Base-by-base conservation (phyloP, 2,329 filamentous ascomycete genomes). In the Colletotrichum musicola region DNA sequence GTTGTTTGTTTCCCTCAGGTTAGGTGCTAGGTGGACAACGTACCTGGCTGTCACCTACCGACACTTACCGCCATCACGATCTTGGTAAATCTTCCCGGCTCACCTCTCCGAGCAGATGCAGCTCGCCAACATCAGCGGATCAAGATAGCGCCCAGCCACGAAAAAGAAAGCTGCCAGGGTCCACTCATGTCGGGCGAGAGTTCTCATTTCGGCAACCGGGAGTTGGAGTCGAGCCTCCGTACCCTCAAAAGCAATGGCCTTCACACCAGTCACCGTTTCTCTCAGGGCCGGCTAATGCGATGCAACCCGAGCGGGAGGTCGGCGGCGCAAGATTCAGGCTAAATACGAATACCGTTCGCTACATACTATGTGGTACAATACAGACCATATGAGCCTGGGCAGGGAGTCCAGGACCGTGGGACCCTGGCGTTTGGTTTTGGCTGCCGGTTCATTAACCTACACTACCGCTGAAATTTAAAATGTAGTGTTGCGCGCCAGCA, bases 181-280 rank as follows among this genome's bases (percentile, higher is more conserved):
- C 58, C 38, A 62, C 22, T 53, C 7, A 13, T 20, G 44, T 62
- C 59, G 49, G 49, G 30, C 27, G 38, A 54, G 10, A 13, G 22
- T n/a, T 16, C 59, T 49, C 27, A 14, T 20, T 62, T 16, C 59
- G 25, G 59, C 22, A 62, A 16, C 22, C 38, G 22, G 49, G 13
- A 46, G 20, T 46, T 20, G 38, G 35, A 54, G 49, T 35, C 40
- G 30, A 62, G 22, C 35, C 49, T 62, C 59, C 59, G 59, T 53
- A 12, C 13, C 16, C 38, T n/a, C 1, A 30, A 62, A 44, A 6
- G 49, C 59, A 46, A 2, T n/a, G 1, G 13, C 22, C 6, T 20
- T 5, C 38, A 53, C n/a, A 13, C 25, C 57, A 22, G 35, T 30
- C 46, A 30, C 7, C 13, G 14, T 47, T 40, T 13, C 35, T 20